Percentiles rank a stretch among this genome's conserved stretches.
These are phyloP conservation scores for Fraxinus americana DNA, from an alignment of 257 asterid genomes.

Conservation along the genomic window DNA sequence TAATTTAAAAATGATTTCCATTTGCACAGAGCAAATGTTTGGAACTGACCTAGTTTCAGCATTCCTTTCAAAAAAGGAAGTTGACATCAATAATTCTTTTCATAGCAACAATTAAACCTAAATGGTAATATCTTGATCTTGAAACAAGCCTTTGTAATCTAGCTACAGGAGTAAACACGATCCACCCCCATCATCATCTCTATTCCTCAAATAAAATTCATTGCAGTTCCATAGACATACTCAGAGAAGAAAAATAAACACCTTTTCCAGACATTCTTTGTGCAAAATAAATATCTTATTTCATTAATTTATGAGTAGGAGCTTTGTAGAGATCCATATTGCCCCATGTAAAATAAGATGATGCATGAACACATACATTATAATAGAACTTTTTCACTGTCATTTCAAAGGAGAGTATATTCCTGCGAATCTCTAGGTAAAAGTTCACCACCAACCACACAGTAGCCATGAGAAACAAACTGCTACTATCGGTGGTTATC, in stretches of 20 bases:
- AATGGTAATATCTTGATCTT: constrained; percentile 19
- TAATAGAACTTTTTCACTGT: constrained; percentile 10
- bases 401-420: constrained; percentile 2
- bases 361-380: constrained; percentile 13
- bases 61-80: constrained; percentile 9
- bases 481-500: not conserved
- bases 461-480: constrained; percentile 18
- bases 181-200: constrained; percentile 14
- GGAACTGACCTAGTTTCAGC: not conserved
- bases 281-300: not conserved
- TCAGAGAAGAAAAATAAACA: constrained; percentile 8
- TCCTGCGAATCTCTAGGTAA: constrained; percentile 9
- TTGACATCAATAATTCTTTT: not conserved
- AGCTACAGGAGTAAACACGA: constrained; percentile 1
- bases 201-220: constrained; percentile 15
- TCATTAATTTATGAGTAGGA: not conserved
- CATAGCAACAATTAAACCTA: constrained; percentile 15
- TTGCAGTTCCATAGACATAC: not conserved
- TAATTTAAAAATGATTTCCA: not conserved
- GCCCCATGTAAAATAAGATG: constrained; percentile 6
- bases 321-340: constrained; percentile 5
- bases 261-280: constrained; percentile 8
- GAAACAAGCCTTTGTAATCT: constrained; percentile 12
- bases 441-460: constrained; percentile 18
- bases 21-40: constrained; percentile 11